Evolutionary conservation across 2,329 filamentous ascomycete species (phyloP), one percentile per base, ranked within the genome.

Genomic region (Byssothecium circinans): DNA sequence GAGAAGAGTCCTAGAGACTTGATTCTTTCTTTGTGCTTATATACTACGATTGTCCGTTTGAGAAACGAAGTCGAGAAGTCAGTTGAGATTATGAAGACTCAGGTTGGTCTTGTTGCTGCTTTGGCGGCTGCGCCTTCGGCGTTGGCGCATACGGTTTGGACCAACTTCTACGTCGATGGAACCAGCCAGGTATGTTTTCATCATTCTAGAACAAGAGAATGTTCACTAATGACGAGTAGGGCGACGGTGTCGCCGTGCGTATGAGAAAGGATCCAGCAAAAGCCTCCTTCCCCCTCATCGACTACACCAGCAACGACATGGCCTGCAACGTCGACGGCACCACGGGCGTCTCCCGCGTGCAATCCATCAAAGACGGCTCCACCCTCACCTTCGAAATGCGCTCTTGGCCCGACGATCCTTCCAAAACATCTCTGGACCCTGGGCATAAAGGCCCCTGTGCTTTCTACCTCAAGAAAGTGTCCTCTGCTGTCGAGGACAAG

Each of bases 381-480:
- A 79, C 76, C 17, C 70, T 89, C 47, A 85, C 82, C 12, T 87
- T 90, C 60, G 78, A 87, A 63, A 88, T 83, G 74, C 83, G 85
- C 49, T 71, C 77, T 47, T 84, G 77, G 69, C 77, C 86, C 37
- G 76, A 85, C 62, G 79, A 76, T 36, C 69, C 76, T 20, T 62
- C 75, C 27, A 76, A 79, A 3, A 80, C 81, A 18, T 71, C 77
- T 47, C 79, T 90, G 48, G 85, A 86, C 62, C 61, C 64, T 11
- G 79, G 78, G 27, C 85, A 86, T 69, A 79, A 82, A 65, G 87
- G 87, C 0, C 85, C 87, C 40, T 88, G 86, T 61, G 80, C 86
- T 22, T 80, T 90, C 19, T 91, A 90, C 69, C 75, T 89, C 72
- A 90, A 90, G 74, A 81, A 82, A 60, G 80, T 89, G 1, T 70